These are phyloP conservation scores for Chlamydomonas schloesseri DNA, from an alignment of 139 green algal genomes.

Conservation along the genomic window DNA sequence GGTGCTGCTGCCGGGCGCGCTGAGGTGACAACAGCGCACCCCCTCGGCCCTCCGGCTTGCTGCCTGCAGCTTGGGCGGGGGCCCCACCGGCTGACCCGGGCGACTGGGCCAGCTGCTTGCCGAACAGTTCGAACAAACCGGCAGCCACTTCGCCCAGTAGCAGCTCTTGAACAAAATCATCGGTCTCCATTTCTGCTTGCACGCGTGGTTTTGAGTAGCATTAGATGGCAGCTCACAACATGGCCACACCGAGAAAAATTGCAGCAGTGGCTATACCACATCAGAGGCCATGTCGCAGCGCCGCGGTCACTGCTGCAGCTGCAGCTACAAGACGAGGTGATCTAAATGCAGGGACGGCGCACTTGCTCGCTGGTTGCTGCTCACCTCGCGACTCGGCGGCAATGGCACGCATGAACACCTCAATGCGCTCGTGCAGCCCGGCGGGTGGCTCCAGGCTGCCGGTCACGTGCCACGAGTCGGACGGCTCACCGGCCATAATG, in stretches of 20 bases:
- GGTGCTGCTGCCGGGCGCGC: too few relatives aligned
- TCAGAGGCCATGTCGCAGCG: too few relatives aligned
- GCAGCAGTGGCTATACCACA: not conserved
- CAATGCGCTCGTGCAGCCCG: not conserved
- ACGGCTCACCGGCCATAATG: slow-evolving; percentile 21
- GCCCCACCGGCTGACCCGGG: not conserved
- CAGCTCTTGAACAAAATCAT: slow-evolving; percentile 10
- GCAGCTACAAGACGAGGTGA: too few relatives aligned
- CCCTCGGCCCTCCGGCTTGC: not conserved
- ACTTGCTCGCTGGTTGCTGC: too few relatives aligned
- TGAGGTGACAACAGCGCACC: not conserved
- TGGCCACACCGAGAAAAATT: not conserved
- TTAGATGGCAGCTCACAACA: not conserved
- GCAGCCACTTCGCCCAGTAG: slow-evolving; percentile 1
- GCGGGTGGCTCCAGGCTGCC: not conserved
- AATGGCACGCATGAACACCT: slow-evolving; percentile 19
- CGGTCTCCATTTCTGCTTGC: not conserved
- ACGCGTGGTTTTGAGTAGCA: not conserved
- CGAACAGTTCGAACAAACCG: not conserved
- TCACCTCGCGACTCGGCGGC: not conserved
- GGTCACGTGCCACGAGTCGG: not conserved
- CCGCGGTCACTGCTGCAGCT: too few relatives aligned
- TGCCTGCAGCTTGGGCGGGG: not conserved
- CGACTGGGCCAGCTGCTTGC: not conserved
- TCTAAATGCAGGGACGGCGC: too few relatives aligned